phyloP scores from a whole-genome alignment of 306 rosid genomes.

The Quercus agrifolia region DNA sequence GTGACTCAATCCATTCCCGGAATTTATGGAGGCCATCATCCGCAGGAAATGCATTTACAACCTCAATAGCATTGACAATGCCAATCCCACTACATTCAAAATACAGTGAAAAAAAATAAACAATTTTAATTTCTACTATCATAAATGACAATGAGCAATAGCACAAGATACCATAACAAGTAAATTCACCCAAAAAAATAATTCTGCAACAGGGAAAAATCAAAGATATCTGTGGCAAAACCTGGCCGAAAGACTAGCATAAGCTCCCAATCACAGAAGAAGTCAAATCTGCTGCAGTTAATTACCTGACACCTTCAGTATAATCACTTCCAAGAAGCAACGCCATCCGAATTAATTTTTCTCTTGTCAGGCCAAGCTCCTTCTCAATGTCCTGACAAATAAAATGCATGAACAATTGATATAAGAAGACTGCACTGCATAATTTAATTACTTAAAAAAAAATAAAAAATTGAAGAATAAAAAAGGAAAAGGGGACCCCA shows the following conservation, averaged over 20 bases:
- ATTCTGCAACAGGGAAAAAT: not conserved
- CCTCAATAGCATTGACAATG: constrained; percentile 96
- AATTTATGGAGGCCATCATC: constrained; percentile 78
- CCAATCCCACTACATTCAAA: constrained; percentile 80
- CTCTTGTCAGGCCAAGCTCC: constrained; percentile 86
- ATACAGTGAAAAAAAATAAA: constrained; percentile 16
- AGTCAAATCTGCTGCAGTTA: constrained; percentile 9
- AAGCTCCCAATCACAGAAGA: constrained; percentile 15
- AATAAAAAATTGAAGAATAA: not conserved
- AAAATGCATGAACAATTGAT: constrained; percentile 3
- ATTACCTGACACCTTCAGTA: constrained; percentile 93
- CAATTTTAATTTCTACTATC: not conserved
- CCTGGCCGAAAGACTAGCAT: constrained; percentile 25
- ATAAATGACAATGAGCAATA: not conserved
- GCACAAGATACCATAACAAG: not conserved
- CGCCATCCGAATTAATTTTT: constrained; percentile 79
- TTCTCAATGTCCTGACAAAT: constrained; percentile 74
- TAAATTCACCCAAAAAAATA: not conserved
- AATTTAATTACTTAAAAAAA: not conserved
- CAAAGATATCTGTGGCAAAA: constrained; percentile 6
- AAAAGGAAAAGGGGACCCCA: not conserved
- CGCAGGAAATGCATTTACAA: constrained; percentile 87
- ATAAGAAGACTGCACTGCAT: not conserved
- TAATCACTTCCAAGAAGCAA: constrained; percentile 96
- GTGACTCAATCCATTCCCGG: constrained; percentile 93